phyloP scores from a whole-genome alignment of 371 early-diverging fungal genomes.

The Actinomucor elegans region DNA sequence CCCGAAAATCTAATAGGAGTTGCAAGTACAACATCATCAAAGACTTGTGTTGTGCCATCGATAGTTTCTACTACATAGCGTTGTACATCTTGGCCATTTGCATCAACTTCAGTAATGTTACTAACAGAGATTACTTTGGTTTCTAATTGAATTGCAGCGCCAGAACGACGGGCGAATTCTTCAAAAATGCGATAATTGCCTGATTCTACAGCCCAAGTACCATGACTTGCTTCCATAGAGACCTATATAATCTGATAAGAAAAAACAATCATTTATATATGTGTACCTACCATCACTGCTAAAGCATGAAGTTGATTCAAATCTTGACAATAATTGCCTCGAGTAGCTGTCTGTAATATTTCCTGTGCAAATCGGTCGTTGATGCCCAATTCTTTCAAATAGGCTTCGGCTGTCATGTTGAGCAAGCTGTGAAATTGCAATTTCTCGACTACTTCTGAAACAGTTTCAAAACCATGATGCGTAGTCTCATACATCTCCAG shows the following conservation, averaged over 20 bases:
- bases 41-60: conserved; percentile 41
- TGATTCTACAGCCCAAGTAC: conserved; percentile 55
- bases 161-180: conserved; percentile 51
- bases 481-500: conserved; percentile 8
- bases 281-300: conserved; percentile 47
- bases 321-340: conserved; percentile 76
- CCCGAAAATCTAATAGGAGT: conserved; percentile 39
- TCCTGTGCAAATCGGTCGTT: conserved; percentile 39
- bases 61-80: conserved; percentile 42
- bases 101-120: conserved; percentile 37
- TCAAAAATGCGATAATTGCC: conserved; percentile 74
- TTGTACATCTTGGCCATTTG: conserved; percentile 9
- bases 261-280: conserved; percentile 1
- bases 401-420: conserved; percentile 37
- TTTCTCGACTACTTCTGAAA: conserved; percentile 15
- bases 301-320: conserved; percentile 60
- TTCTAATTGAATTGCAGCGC: conserved; percentile 47
- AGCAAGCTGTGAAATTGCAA: conserved; percentile 29
- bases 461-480: conserved; percentile 12
- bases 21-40: conserved; percentile 60
- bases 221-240: conserved; percentile 55
- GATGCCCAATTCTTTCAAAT: conserved; percentile 38
- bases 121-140: conserved; percentile 40
- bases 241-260: conserved; percentile 23
- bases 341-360: conserved; percentile 58